A percentile compares a stretch with the other conserved stretches of the same genome.
Conservation (phyloP, 1,284 basidiomycete genomes). For the Trichosporon sp. region DNA sequence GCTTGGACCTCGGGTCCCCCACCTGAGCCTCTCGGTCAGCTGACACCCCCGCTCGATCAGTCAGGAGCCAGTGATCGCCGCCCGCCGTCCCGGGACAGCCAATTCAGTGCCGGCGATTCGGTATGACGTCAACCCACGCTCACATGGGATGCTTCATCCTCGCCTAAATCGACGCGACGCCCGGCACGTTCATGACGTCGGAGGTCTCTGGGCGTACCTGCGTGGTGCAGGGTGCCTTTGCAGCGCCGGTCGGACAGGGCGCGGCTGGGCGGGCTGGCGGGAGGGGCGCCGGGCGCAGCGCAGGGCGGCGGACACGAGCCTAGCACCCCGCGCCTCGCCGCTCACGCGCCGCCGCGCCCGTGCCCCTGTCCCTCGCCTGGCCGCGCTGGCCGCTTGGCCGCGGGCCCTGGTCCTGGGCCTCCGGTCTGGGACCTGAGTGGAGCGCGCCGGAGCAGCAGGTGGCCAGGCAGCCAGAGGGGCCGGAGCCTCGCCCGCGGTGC, state of each 20-base stretch:
- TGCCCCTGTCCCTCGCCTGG: no score
- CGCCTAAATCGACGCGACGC: not conserved
- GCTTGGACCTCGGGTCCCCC: not conserved
- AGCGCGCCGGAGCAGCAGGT: no score
- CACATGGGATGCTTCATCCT: not conserved
- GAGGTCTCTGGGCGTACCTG: not conserved
- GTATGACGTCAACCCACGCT: not conserved
- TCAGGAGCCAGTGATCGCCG: not conserved
- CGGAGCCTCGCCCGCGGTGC: no score
- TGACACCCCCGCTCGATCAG: not conserved
- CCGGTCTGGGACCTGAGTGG: no score
- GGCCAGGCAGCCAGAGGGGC: no score
- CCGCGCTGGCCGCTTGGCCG: no score
- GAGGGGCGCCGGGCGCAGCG: no score
- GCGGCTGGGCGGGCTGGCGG: no score
- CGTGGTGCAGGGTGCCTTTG: not conserved
- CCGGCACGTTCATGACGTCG: not conserved
- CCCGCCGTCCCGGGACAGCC: not conserved
- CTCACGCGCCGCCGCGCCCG: not conserved
- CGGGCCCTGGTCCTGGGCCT: no score
- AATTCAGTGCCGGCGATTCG: not conserved
- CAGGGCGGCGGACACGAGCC: not conserved
- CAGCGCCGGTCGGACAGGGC: no score
- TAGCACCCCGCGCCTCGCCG: not conserved
- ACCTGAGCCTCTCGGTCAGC: not conserved